These are phyloP conservation scores for Globisporangium perplexum DNA, from an alignment of 352 stramenopile genomes.

Conservation along the genomic window DNA sequence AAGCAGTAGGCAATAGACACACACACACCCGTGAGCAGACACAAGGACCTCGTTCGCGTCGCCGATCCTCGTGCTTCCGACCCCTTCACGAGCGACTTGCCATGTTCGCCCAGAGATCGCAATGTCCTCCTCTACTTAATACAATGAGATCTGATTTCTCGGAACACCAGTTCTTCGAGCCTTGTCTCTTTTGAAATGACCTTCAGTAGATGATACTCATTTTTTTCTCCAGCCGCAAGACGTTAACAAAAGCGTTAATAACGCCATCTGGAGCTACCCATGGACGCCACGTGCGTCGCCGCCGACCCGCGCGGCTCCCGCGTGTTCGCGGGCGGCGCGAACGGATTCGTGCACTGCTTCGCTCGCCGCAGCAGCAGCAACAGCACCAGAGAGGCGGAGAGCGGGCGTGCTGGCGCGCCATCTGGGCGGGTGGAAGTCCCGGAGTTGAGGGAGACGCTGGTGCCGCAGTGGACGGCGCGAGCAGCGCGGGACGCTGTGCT, in stretches of 20 bases:
- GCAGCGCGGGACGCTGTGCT: constrained; percentile 7
- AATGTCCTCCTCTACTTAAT: not conserved
- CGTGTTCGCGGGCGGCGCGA: constrained; percentile 14
- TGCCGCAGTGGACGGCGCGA: not conserved
- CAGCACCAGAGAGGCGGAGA: constrained; percentile 6
- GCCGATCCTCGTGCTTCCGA: no score
- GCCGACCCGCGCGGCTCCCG: not conserved
- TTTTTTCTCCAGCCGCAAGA: no score
- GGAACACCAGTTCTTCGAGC: not conserved
- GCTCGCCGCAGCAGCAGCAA: no score
- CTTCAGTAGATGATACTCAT: not conserved
- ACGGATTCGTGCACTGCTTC: constrained; percentile 13
- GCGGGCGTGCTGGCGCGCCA: not conserved
- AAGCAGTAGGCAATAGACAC: constrained; percentile 1
- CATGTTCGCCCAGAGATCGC: not conserved
- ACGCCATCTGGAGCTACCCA: not conserved
- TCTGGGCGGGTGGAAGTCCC: not conserved
- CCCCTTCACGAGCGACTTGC: not conserved
- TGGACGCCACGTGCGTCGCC: constrained; percentile 10
- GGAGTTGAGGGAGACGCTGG: no score
- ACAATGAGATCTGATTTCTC: not conserved
- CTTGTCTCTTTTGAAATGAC: not conserved
- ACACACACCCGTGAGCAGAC: not conserved
- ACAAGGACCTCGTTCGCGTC: not conserved
- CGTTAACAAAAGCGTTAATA: not conserved